Evolutionary conservation across 805 yeast species (phyloP), one percentile per base, ranked within the genome.

Genomic region (Dipodascopsis uninucleata): DNA sequence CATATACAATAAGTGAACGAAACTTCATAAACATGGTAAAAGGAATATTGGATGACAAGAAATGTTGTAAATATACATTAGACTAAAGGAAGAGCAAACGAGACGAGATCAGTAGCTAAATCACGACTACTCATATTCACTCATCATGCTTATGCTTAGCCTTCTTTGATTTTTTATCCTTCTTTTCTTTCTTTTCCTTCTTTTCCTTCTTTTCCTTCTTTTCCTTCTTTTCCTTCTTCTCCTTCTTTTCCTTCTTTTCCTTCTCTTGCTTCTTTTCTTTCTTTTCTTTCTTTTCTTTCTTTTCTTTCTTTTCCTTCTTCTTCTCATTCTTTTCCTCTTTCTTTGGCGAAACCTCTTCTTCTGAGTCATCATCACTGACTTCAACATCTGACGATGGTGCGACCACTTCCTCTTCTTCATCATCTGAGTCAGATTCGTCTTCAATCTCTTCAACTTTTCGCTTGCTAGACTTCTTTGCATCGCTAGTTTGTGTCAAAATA

Each of bases 401-500:
- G 21, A 12, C 45, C 28, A 31, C 41, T 16, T 32, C 60, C 55
- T 39, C 55, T 22, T 63, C 61, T 2, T 64, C 61, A 10, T 60
- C 55, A 43, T 77, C 81, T 37, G 75, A 76, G 47, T 72, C 77
- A 4, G 64, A 41, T 53, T 75, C 74, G 2, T 60, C 73, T 36
- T 62, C 55, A 14, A 48, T 52, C 49, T 25, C 52, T 41, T 41
- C 51, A 16, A 52, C 45, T 16, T 56, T 46, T 9, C 53, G 55
- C 44, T 58, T 62, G 29, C 47, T 48, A 8, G 59, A 58, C 26
- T 54, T 58, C 22, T 52, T 56, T 32, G 43, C 53, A 22, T 52
- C 49, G 20, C 85, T 90, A 57, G 84, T 90, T 52, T 82, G 85
- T 20, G 81, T 79, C 47, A 80, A 82, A 36, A 79, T 76, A 43